Evolutionary conservation across 2,329 filamentous ascomycete genomes (phyloP), one percentile per base, ranked within the genome.

Genomic region (Rhinocladiella similis): DNA sequence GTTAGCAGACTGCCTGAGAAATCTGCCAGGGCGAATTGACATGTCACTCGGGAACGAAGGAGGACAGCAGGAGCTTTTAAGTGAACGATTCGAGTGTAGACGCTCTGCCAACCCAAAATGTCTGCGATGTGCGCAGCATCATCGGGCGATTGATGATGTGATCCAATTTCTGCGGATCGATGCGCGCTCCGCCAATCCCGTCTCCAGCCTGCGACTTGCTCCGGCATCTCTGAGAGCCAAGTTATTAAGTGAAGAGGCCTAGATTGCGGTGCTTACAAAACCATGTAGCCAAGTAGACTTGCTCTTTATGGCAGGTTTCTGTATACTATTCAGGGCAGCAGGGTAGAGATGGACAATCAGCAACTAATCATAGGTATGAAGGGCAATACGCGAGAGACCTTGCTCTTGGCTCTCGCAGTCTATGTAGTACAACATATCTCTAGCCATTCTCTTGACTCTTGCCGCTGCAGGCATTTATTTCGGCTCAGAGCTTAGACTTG

Each of bases 71-170:
- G 29, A 53, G 41, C 7, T 16, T 7, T 43, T 10, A 5, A 43
- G 16, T 18, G 25, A 46, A 46, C 19, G 12, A 13, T 22, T 14
- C 12, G 22, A n/a, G 10, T 14, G 14, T 22, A n/a, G 27, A 48
- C 14, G 7, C 25, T 18, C 16, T 22, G 18, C 22, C 19, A 25
- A 25, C 12, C n/a, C 36, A 51, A 50, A 35, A 22, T 14, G 42
- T 25, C 29, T 47, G 50, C 27, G 39, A 33, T 12, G 29, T 12
- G 10, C 29, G 10, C 29, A 12, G 29, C 29, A 33, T 3, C 29
- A 33, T 33, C 29, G 7, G 10, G 41, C 18, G 27, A 38, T 49
- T 58, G 59, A 61, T 61, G 59, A 61, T 61, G 59, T 61, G 59
- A 61, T 61, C 12, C 59, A 16, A 13, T 33, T 49, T 27, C 20